Base-by-base conservation (phyloP, 129 eudicot species). In the Solidago caesia region DNA sequence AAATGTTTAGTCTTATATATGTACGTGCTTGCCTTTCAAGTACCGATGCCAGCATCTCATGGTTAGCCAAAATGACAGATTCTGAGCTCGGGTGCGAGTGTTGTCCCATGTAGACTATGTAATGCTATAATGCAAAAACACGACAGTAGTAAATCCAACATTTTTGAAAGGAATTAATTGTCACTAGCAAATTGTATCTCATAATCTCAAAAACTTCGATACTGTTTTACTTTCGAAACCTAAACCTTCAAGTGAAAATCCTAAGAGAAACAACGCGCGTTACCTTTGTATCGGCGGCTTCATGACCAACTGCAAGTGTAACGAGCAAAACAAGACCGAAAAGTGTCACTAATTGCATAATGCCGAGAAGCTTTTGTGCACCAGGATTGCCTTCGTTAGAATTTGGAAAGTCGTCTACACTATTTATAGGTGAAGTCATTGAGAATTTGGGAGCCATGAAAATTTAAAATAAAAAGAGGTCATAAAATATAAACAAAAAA, bases 41-140 rank as follows among this genome's bases (percentile, higher is more conserved):
- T 15, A 84, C 79, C 63, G 83, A 77, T 43, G 89, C 79, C 7
- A 87, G 87, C 75, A 82, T 45, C 14, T 71, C 78, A 79, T 87
- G 87, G 74, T 87, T 87, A 58, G 92, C 89, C 7, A 74, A 27
- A 59, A 84, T 67, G 26, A 77, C 85, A 21, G 89, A 80, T 29
- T 84, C 80, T 62, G 80, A 80, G 72, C 81, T 74, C 12, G 86
- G 87, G 79, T 79, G 85, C 8, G 81, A 76, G 75, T 80, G 89
- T 59, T 79, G 85, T 52, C 92, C 92, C 92, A 87, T 87, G 83
- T 87, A 87, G 27, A 84, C 85, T 33, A 87, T 80, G 87, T 84
- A 87, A 80, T 87, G 92, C 92, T 84, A 79, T 71, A 70, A 15
- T 33, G 3, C 3, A 68, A 27, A 63, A 65, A 33, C 10, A n/a